Conservation (phyloP, 345 rosid genomes). For the Citrus mangshanensis region DNA sequence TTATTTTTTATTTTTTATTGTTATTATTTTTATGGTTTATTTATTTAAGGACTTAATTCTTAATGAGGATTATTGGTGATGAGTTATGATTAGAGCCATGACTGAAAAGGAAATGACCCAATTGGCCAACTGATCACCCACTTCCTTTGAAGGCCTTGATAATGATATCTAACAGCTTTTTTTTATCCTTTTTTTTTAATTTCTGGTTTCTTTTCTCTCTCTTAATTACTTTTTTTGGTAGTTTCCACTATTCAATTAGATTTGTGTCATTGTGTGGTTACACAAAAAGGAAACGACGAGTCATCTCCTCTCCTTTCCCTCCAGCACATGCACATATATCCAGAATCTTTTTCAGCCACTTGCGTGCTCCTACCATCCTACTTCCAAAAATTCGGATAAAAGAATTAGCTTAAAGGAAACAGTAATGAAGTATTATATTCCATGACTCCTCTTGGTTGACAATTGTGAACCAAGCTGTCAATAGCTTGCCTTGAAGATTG, state of each 20-base stretch:
- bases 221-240: conserved; percentile 28
- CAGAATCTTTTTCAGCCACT: not conserved
- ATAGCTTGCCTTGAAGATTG: not conserved
- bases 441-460: not conserved
- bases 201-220: conserved; percentile 8
- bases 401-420: not conserved
- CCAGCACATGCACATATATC: not conserved
- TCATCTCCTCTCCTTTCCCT: not conserved
- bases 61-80: conserved; percentile 3
- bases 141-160: conserved; percentile 33
- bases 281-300: conserved; percentile 22
- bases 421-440: not conserved
- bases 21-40: too few relatives aligned
- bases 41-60: not conserved
- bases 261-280: conserved; percentile 11
- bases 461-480: not conserved
- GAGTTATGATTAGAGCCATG: conserved; percentile 39
- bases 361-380: conserved; percentile 5
- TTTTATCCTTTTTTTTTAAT: not conserved
- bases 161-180: conserved; percentile 44
- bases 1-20: not conserved
- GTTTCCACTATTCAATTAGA: conserved; percentile 29
- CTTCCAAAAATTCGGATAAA: not conserved
- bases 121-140: conserved; percentile 22
- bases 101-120: conserved; percentile 23